Evolutionary conservation across 2,329 filamentous ascomycete species (phyloP), one percentile per base, ranked within the genome.

Genomic region (Fusarium temperatum): DNA sequence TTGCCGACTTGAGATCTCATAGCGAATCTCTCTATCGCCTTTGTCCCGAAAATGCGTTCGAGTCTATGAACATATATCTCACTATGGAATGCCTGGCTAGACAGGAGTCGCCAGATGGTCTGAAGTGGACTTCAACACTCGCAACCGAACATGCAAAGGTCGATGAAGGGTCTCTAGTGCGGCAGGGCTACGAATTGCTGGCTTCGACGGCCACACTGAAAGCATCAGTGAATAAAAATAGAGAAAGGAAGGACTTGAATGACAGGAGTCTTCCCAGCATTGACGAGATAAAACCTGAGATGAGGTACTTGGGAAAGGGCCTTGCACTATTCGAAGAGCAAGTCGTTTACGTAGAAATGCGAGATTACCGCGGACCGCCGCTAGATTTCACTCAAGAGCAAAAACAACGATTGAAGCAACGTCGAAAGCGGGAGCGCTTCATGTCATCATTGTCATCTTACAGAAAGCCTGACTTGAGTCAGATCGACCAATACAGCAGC

Each of bases 211-310:
- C 26, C 6, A 47, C 24, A 0, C 2, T 28, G 45, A 28, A 47
- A 15, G 45, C 45, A 28, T 47, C 45, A 1, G 45, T 47, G 0
- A 47, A 47, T 1, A 5, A 47, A 5, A 47, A 22, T 10, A 47
- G 18, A 28, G 45, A 47, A 0, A 47, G 4, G 6, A 22, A 47
- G 18, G 18, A 15, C 5, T 13, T 0, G 1, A 22, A 15, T 0
- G 26, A 28, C 6, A 22, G 26, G 12, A 11, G 26, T 0, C 26
- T 47, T 4, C 1, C 5, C 5, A 47, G 26, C 6, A 47, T 47
- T 15, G 26, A 28, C 0, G 45, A 47, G 1, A 28, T 47, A 8
- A 22, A 22, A 22, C 45, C 18, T 8, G 45, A 47, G 13, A 47
- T 28, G 26, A 28, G 18, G 2, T 47, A 47, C 2, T 2, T 47